Evolutionary conservation across 306 rosid genomes (phyloP).

Genomic region (Inga laurina): DNA sequence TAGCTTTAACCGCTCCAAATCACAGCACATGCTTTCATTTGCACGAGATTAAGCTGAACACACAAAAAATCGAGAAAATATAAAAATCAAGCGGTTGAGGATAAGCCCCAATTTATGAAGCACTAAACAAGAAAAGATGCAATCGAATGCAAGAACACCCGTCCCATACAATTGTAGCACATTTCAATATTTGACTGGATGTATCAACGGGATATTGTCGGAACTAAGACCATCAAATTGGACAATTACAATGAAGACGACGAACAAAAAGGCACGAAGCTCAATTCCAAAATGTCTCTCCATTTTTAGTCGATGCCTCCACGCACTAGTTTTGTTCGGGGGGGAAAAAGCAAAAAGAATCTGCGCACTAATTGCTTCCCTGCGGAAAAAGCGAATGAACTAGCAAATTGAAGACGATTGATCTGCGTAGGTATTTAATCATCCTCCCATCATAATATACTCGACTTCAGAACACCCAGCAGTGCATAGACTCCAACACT

Average conservation of each 20-base stretch:
- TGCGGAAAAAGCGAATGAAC: neutral
- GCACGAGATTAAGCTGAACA: conserved; percentile 39
- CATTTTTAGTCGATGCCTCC: neutral
- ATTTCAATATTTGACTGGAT: neutral
- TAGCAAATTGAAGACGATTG: neutral
- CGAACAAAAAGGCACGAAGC: neutral
- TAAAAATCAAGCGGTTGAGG: neutral
- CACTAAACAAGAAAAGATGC: neutral
- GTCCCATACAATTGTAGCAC: neutral
- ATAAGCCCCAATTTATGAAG: neutral
- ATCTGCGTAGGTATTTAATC: neutral
- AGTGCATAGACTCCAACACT: neutral
- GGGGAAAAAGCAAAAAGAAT: neutral
- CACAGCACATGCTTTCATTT: conserved; percentile 64
- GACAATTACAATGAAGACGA: neutral
- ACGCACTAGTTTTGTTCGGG: neutral
- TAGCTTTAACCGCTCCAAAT: conserved; percentile 47
- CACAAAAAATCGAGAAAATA: neutral
- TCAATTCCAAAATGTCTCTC: neutral
- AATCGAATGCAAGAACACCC: neutral
- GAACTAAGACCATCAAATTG: conserved; percentile 12
- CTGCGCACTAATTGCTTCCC: neutral
- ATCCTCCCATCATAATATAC: neutral
- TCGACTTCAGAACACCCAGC: neutral
- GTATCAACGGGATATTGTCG: neutral